Evolutionary conservation across 352 stramenopile species (phyloP), one percentile per base, ranked within the genome.

Genomic region (Globisporangium cederbergense): DNA sequence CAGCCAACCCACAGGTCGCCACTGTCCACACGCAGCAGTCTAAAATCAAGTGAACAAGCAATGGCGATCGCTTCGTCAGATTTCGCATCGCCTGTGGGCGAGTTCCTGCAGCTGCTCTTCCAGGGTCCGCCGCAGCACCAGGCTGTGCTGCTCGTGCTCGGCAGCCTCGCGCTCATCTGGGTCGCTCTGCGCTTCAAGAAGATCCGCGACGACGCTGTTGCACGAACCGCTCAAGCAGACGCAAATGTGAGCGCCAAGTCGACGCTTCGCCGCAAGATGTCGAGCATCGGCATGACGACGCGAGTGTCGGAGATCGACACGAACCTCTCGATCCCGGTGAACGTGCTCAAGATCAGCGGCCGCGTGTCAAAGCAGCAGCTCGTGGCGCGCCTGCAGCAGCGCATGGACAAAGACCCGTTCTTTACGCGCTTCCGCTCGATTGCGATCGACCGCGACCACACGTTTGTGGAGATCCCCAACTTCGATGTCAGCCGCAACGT

Each of bases 251-350:
- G n/a, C 18, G 40, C 2, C 62, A 70, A 65, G 53, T 68, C 84
- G 25, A 78, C 75, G 51, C 25, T 68, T n/a, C 46, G 55, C 2
- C 81, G 84, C 22, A 82, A 82, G 58, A 85, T 93, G 70, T 86
- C 74, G 22, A 89, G 75, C 67, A 90, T 91, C 36, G 85, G 85
- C 28, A 68, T 88, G 40, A 81, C 83, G 32, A 93, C 85, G 57
- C 71, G 90, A 4, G 72, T 90, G 20, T 86, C 82, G 13, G 85
- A 93, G 72, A 83, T 83, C 59, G 80, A 76, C 11, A 83, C 82
- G 14, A 93, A 93, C 71, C 66, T 88, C 60, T 91, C 82, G 36
- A 91, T 93, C 60, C 82, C 83, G 42, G 76, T 93, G 59, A 84
- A 67, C 16, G 74, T 92, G 52, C 66, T 91, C 16, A 79, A 79